phyloP scores from a whole-genome alignment of 331 rosid species.

The Cydonia oblonga region DNA sequence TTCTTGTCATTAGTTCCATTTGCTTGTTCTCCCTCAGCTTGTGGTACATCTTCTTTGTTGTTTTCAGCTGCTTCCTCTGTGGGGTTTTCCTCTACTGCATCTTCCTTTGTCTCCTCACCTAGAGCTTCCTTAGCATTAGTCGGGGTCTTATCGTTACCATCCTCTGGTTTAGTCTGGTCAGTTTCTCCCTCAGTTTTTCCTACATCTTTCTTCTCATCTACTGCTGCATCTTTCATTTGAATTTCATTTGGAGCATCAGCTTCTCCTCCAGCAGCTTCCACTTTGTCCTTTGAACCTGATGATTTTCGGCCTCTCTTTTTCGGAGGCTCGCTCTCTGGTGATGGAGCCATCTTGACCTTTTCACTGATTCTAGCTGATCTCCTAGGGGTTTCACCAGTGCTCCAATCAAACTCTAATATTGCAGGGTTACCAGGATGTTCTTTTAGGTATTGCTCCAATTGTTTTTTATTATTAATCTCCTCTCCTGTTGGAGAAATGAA shows the following conservation, averaged over 20 bases:
- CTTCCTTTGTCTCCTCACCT: constrained; percentile 23
- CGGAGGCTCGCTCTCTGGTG: constrained; percentile 44
- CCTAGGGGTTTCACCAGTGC: constrained; percentile 82
- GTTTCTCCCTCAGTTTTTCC: constrained; percentile 16
- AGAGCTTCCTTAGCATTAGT: constrained; percentile 20
- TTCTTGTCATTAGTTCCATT: constrained; percentile 21
- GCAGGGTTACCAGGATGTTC: constrained; percentile 60
- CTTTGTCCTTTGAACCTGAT: constrained; percentile 47
- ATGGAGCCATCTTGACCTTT: constrained; percentile 54
- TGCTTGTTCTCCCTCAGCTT: constrained; percentile 15
- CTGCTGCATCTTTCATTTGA: constrained; percentile 31
- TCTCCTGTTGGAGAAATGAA: constrained; percentile 76
- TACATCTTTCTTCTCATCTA: constrained; percentile 18
- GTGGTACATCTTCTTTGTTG: constrained; percentile 8
- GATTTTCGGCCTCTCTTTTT: constrained; percentile 66
- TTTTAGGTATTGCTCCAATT: constrained; percentile 77
- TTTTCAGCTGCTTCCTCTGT: constrained; percentile 20
- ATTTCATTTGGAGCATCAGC: constrained; percentile 20
- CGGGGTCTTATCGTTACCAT: background rate
- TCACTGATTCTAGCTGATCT: constrained; percentile 83
- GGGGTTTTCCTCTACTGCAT: constrained; percentile 18
- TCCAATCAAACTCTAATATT: constrained; percentile 77
- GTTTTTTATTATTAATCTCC: constrained; percentile 51
- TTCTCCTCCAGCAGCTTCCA: constrained; percentile 31
- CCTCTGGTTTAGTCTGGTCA: background rate